Evolutionary conservation across 2,329 filamentous ascomycete genomes (phyloP), one percentile per base, ranked within the genome.

Genomic region (Daldinia sp.): DNA sequence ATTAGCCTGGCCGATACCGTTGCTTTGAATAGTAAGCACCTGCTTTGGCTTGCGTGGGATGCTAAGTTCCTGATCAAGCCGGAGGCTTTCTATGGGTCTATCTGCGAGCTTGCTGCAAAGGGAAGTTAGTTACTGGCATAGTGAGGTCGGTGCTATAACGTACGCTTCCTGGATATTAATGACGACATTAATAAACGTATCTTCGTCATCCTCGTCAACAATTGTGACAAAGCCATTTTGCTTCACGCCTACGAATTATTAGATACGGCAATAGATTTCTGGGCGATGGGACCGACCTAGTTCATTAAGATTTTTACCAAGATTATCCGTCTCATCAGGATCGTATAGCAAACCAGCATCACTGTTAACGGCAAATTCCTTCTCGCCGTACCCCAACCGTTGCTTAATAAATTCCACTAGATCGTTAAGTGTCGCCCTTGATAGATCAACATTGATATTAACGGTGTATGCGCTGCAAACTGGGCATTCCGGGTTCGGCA

Each of bases 271-370:
- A 57, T 30, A 58, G 43, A 13, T n/a, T 21, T 23, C 10, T 15
- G 51, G 58, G 2, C 21, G 23, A 57, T 17, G 48, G 27, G 11
- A 64, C 79, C 70, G 80, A 86, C 87, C 91, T 7, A 97, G 83
- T 17, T 97, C 91, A 23, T 78, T 82, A 51, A 99, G 83, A 63
- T 90, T 93, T 80, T 93, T 96, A 1, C 82, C 77, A 0, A 98
- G 80, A 71, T 97, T 96, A 59, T 96, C 92, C 3, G 92, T 92
- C 72, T 96, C 87, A 58, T 98, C 95, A 0, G 89, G 86, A 71
- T 98, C 95, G 71, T 96, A 98, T 39, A 98, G 83, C n/a, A 94
- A 82, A 51, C 90, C 90, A 8, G 85, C 81, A 5, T 93, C 89
- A 59, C 86, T 93, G 72, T 85, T 90, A 60, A 98, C 80, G 3